Percentiles rank a stretch among this genome's conserved stretches.
phyloP scores from a whole-genome alignment of 371 early-diverging fungal genomes.

The Mortierella sp. region DNA sequence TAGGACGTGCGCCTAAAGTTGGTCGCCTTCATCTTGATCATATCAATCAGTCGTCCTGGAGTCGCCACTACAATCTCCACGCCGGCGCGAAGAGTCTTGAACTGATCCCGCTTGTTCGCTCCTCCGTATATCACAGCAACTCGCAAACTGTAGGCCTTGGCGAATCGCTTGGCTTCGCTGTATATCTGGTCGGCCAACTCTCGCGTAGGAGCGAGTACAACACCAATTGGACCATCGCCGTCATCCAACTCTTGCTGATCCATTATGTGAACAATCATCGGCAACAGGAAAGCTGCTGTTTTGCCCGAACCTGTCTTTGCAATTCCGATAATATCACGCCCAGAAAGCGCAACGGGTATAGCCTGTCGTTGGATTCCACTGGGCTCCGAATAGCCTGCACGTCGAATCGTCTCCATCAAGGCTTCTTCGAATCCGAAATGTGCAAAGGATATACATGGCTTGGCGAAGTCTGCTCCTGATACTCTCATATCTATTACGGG shows the following conservation, averaged over 20 bases:
- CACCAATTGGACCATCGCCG: constrained; percentile 79
- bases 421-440: no score
- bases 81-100: constrained; percentile 82
- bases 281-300: constrained; percentile 79
- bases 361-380: constrained; percentile 84
- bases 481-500: no score
- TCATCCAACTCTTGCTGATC: constrained; percentile 77
- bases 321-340: constrained; percentile 89
- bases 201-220: constrained; percentile 87
- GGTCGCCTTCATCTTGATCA: constrained; percentile 90
- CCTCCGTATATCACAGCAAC: constrained; percentile 92
- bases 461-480: constrained; percentile 68
- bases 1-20: constrained; percentile 91
- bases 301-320: constrained; percentile 91
- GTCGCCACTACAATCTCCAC: constrained; percentile 93
- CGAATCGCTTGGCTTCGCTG: constrained; percentile 82
- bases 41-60: constrained; percentile 96
- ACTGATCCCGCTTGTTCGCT: constrained; percentile 89
- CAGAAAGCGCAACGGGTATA: constrained; percentile 79
- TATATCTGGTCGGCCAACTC: constrained; percentile 94
- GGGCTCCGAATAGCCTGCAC: constrained; percentile 74
- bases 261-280: constrained; percentile 91
- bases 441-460: no score
- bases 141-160: constrained; percentile 75
- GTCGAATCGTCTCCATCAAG: constrained; percentile 68